Evolutionary conservation across 257 asterid species (phyloP).

Genomic region (Primulina tabacum): DNA sequence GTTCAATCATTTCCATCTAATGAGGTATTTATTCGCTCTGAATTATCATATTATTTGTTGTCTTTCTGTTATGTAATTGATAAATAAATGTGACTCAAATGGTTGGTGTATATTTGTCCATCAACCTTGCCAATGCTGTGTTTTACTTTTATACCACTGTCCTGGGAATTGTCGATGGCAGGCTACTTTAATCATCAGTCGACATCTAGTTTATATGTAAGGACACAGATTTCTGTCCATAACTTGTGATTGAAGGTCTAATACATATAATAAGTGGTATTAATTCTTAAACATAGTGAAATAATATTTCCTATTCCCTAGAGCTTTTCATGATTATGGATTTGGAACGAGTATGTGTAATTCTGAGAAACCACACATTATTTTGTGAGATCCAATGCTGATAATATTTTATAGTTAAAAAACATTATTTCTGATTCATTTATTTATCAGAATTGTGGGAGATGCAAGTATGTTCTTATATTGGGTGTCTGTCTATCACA

Average conservation of each 20-base stretch:
- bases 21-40: conserved; percentile 39
- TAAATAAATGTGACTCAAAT: background rate
- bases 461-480: conserved; percentile 4
- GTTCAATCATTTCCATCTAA: conserved; percentile 56
- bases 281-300: background rate
- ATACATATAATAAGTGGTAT: background rate
- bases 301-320: background rate
- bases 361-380: conserved; percentile 2
- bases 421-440: conserved; percentile 15
- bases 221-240: conserved; percentile 1
- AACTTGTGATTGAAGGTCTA: conserved; percentile 5
- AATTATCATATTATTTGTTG: background rate
- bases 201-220: conserved; percentile 9
- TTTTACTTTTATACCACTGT: conserved; percentile 11
- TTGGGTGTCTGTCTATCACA: conserved; percentile 27
- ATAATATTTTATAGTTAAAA: background rate
- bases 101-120: background rate
- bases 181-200: background rate
- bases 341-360: background rate
- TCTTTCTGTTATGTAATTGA: conserved; percentile 5
- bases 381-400: background rate
- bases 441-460: conserved; percentile 1
- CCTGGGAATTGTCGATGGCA: conserved; percentile 5
- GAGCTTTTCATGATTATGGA: conserved; percentile 11
- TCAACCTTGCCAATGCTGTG: conserved; percentile 6